A percentile compares a stretch with the other conserved stretches of the same genome.
Evolutionary conservation across 345 rosid species (phyloP).

Genomic region (Angophora floribunda): DNA sequence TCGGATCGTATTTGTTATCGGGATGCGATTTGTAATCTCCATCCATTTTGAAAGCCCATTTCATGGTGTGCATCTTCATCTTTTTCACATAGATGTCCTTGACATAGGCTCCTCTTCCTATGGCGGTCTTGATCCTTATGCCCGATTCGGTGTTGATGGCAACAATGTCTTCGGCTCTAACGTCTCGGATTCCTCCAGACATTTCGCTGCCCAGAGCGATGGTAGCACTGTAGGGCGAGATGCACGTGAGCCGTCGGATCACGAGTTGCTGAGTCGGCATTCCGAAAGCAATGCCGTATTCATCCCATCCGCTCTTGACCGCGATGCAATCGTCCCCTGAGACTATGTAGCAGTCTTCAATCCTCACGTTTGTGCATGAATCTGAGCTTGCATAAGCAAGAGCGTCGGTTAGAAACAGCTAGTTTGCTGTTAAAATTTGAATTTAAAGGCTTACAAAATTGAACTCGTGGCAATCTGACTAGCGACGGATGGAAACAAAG

Average conservation of each 20-base stretch:
- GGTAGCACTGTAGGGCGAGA: constrained; percentile 30
- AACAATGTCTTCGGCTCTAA: constrained; percentile 15
- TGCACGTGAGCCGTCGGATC: constrained; percentile 22
- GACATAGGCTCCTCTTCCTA: constrained; percentile 11
- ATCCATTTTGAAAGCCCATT: constrained; percentile 14
- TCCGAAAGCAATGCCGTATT: constrained; percentile 7
- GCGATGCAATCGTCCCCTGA: constrained; percentile 12
- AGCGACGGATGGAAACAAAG: neutral
- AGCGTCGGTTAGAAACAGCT: neutral
- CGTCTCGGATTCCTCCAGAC: constrained; percentile 27
- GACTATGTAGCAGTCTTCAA: constrained; percentile 17
- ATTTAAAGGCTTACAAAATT: neutral
- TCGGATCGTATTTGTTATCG: constrained; percentile 6
- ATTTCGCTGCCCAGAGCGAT: constrained; percentile 35
- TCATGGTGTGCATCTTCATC: constrained; percentile 12
- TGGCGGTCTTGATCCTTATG: constrained; percentile 9
- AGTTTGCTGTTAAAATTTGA: neutral
- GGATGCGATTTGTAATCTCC: constrained; percentile 15
- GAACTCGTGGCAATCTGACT: constrained; percentile 1
- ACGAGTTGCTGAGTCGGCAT: constrained; percentile 21
- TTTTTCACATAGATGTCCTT: constrained; percentile 11
- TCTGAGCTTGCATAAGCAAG: neutral
- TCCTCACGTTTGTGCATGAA: constrained; percentile 7
- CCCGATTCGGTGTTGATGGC: constrained; percentile 8
- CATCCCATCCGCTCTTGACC: constrained; percentile 12